A percentile compares a stretch with the other conserved stretches of the same genome.
phyloP scores from a whole-genome alignment of 306 rosid genomes.

The Vigna nakashimae region DNA sequence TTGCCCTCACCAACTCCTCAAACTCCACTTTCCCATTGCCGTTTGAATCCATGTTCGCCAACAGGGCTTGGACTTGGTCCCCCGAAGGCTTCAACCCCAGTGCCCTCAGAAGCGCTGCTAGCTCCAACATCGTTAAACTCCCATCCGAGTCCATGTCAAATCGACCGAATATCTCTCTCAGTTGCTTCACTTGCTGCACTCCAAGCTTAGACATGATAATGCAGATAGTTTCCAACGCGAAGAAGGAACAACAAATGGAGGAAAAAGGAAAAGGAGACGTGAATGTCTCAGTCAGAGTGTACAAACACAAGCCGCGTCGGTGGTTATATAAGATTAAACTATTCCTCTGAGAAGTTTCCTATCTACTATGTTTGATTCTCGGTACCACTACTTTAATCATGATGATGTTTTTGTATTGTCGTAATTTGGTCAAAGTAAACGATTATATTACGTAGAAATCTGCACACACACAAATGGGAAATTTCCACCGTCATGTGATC shows the following conservation, averaged over 20 bases:
- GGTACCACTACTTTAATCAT: neutral
- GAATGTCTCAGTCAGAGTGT: neutral
- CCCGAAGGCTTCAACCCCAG: slow-evolving; percentile 78
- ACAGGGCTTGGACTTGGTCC: slow-evolving; percentile 64
- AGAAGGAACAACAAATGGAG: too few species aligned
- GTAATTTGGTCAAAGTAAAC: too few species aligned
- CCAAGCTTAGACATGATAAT: slow-evolving; percentile 52
- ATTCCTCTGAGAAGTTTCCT: too few species aligned
- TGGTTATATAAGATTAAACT: slow-evolving; percentile 1
- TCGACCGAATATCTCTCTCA: slow-evolving; percentile 64
- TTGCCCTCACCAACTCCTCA: slow-evolving; percentile 70
- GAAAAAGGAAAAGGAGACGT: neutral
- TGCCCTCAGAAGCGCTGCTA: slow-evolving; percentile 82
- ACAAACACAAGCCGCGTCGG: slow-evolving; percentile 45
- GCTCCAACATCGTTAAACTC: slow-evolving; percentile 80
- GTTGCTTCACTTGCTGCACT: slow-evolving; percentile 60
- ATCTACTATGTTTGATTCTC: neutral
- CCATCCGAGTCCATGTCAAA: slow-evolving; percentile 93
- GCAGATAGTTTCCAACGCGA: too few species aligned
- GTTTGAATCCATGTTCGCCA: slow-evolving; percentile 73
- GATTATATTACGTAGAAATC: too few species aligned
- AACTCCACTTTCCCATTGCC: slow-evolving; percentile 81
- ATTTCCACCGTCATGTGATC: neutral
- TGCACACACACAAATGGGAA: neutral
- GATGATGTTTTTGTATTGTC: neutral